Evolutionary conservation across 352 stramenopile species (phyloP), one percentile per base, ranked within the genome.

Genomic region (Phytophthora syringae): DNA sequence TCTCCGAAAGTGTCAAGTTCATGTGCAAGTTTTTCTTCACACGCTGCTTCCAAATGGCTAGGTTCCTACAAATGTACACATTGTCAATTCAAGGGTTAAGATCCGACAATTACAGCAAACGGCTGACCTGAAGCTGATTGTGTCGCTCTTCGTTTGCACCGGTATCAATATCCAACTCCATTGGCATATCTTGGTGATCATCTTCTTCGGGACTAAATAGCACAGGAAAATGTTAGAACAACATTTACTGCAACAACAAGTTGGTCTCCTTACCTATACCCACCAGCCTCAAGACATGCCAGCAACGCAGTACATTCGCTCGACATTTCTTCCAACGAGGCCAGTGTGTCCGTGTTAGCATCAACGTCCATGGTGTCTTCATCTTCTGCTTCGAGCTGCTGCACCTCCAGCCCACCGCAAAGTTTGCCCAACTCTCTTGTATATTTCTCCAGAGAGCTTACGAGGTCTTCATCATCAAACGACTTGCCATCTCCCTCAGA

Each of bases 1-100:
- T 56, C 40, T 21, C 67, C 67, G 53, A 79, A 79, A 0, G 10
- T 64, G 12, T 70, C 61, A 18, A 85, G 21, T 15, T 82, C 74
- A 22, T 54, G 22, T 7, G 49, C 50, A 25, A 84, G 58, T 1
- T 42, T 28, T 49, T 68, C 42, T 22, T 21, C 28, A 18, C 18
- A 24, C 7, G 6, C 5, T 24, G n/a, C 1, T 13, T 40, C 28
- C 24, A 39, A 21, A 21, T 16, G 5, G 12, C 39, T 37, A 3
- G 49, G 2, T 64, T 47, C 40, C 65, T 73, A 52, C 3, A 24
- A 7, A 24, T 20, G 5, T 54, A 1, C 25, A 32, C 18, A 20
- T 32, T 10, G n/a, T 58, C 36, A 57, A 32, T n/a, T 32, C 16
- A 49, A 28, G 20, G 12, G 36, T 18, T n/a, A 7, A 53, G 30